These are phyloP conservation scores for Fusarium sp. DNA, from an alignment of 2,329 filamentous ascomycete species.

Conservation along the genomic window DNA sequence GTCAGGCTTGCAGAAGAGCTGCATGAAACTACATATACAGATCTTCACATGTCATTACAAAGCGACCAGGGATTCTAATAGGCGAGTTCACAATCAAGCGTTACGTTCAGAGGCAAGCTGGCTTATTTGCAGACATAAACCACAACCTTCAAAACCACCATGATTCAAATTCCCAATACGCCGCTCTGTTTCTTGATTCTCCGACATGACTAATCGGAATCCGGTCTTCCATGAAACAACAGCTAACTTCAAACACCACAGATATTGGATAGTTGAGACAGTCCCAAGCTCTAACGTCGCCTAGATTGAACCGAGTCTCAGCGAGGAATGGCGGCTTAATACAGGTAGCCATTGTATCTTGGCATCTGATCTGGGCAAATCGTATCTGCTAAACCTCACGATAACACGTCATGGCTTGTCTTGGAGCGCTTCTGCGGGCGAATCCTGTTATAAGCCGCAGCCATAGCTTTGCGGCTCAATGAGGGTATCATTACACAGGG, in stretches of 20 bases:
- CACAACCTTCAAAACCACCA: not conserved
- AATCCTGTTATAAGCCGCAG: slow-evolving; percentile 18
- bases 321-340: not conserved
- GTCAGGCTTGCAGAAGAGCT: not conserved
- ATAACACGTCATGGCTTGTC: slow-evolving; percentile 1
- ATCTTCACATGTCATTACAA: not conserved
- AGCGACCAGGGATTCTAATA: not conserved
- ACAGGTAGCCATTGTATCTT: not conserved
- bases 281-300: not conserved
- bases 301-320: not conserved
- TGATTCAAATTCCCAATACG: not conserved
- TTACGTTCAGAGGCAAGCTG: not conserved
- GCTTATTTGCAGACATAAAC: not conserved
- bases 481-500: not conserved
- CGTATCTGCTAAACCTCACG: not conserved
- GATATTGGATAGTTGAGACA: not conserved
- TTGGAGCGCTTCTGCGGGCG: not conserved
- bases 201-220: not conserved
- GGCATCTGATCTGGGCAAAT: not conserved
- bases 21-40: not conserved
- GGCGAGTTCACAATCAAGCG: too few species aligned
- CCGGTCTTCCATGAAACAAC: not conserved
- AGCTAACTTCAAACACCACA: not conserved
- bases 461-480: not conserved
- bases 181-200: not conserved